Conservation (phyloP, 345 rosid genomes). For the Hypericum androsaemum region DNA sequence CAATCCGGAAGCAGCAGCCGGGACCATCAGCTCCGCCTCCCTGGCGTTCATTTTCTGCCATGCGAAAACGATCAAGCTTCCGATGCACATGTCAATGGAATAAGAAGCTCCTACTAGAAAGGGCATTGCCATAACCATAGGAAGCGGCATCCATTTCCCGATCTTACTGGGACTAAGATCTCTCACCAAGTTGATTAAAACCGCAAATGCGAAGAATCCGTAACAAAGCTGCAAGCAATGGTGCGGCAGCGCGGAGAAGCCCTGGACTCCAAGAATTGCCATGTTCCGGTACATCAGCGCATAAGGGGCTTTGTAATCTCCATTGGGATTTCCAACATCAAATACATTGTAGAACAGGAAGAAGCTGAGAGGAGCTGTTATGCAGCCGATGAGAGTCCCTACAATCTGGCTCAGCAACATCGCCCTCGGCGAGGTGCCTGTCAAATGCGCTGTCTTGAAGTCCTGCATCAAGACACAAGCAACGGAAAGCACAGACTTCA, state of each 20-base stretch:
- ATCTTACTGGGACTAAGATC: constrained; percentile 9
- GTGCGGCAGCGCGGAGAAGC: constrained; percentile 4
- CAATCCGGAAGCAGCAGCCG: too few relatives aligned
- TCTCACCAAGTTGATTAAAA: constrained; percentile 49
- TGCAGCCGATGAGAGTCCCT: constrained; percentile 69
- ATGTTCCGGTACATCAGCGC: constrained; percentile 87
- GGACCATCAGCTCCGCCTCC: too few relatives aligned
- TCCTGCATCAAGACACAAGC: constrained; percentile 1
- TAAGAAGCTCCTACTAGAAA: too few relatives aligned
- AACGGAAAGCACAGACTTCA: neutral
- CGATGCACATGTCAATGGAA: too few relatives aligned
- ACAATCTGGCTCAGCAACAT: constrained; percentile 79
- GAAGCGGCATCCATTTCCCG: too few relatives aligned
- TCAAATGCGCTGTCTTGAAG: constrained; percentile 64
- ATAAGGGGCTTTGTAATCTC: constrained; percentile 83
- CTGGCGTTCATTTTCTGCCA: too few relatives aligned
- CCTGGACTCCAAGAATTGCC: constrained; percentile 18
- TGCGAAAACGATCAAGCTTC: too few relatives aligned
- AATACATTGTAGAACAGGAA: constrained; percentile 78
- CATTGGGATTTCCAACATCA: constrained; percentile 80
- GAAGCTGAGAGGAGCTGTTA: constrained; percentile 69
- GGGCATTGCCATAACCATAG: too few relatives aligned
- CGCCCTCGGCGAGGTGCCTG: constrained; percentile 73
- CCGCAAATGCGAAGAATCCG: constrained; percentile 35
- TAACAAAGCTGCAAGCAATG: constrained; percentile 28